Evolutionary conservation across 1,139 yeast species (phyloP).

Genomic region (Neolecta irregularis): DNA sequence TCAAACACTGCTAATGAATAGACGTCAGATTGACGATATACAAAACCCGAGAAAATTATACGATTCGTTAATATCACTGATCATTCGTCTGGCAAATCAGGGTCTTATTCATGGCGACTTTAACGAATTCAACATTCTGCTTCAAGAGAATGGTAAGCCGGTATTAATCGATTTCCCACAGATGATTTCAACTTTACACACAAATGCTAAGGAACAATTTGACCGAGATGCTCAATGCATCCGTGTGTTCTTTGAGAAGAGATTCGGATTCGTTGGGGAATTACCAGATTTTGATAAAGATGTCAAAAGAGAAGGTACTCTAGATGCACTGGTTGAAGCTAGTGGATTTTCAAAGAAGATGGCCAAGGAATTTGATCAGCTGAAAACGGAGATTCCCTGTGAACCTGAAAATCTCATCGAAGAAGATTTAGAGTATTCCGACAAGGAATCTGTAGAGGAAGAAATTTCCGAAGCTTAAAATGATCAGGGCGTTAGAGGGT

Average conservation of each 20-base stretch:
- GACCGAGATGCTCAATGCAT: conserved; percentile 87
- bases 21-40: conserved; percentile 11
- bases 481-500: too few species aligned
- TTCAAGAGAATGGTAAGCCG: conserved; percentile 37
- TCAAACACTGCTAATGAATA: too few species aligned
- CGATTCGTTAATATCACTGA: conserved; percentile 71
- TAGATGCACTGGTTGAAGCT: conserved; percentile 78
- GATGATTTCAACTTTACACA: conserved; percentile 83
- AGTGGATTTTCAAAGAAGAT: conserved; percentile 76
- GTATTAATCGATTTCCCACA: conserved; percentile 97
- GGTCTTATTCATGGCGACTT: conserved; percentile 96
- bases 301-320: conserved; percentile 38
- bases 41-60: conserved; percentile 53
- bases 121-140: conserved; percentile 89
- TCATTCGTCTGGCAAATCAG: conserved; percentile 64
- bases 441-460: too few species aligned
- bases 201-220: conserved; percentile 74
- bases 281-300: conserved; percentile 72
- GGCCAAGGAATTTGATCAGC: conserved; percentile 60
- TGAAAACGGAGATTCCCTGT: too few species aligned
- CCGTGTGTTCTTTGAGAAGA: conserved; percentile 62
- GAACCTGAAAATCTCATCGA: too few species aligned
- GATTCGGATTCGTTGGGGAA: conserved; percentile 60
- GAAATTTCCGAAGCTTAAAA: too few species aligned
- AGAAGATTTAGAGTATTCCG: too few species aligned